These are phyloP conservation scores for Ceratocystiopsis brevicomis DNA, from an alignment of 2,329 filamentous ascomycete genomes.

Conservation along the genomic window DNA sequence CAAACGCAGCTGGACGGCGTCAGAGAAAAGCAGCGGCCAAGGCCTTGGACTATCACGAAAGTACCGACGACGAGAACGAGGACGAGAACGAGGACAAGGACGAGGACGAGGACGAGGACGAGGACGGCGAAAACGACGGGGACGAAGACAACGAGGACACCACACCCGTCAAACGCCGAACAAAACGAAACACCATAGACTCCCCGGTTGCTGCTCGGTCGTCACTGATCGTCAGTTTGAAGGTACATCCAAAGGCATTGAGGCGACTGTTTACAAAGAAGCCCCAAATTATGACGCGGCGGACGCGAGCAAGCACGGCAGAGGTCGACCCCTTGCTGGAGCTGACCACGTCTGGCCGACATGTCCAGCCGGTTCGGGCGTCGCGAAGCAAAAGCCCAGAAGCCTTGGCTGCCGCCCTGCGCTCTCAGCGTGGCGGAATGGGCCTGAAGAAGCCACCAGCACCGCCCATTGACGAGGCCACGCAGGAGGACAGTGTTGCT, in stretches of 20 bases:
- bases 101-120: slow-evolving; percentile 16
- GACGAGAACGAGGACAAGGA: slow-evolving; percentile 14
- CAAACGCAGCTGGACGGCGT: slow-evolving; percentile 24
- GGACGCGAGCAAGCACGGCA: slow-evolving; percentile 35
- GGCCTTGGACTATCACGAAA: slow-evolving; percentile 27
- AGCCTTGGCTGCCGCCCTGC: slow-evolving; percentile 15
- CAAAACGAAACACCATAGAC: too few species aligned
- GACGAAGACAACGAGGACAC: slow-evolving; percentile 17
- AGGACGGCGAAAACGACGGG: slow-evolving; percentile 20
- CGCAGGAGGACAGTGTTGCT: slow-evolving; percentile 26
- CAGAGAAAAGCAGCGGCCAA: slow-evolving; percentile 26
- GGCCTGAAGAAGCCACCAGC: slow-evolving; percentile 28
- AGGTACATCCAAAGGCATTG: too few species aligned
- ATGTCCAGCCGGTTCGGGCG: slow-evolving; percentile 28
- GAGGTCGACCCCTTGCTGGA: slow-evolving; percentile 37
- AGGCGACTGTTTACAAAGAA: slow-evolving; percentile 11
- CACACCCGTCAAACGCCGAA: background rate
- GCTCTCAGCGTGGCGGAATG: slow-evolving; percentile 29
- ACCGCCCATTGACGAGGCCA: slow-evolving; percentile 27
- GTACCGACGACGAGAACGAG: slow-evolving; percentile 20
- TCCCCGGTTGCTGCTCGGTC: slow-evolving; percentile 2
- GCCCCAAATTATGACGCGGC: slow-evolving; percentile 18
- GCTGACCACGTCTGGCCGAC: slow-evolving; percentile 40
- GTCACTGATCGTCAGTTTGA: slow-evolving; percentile 11
- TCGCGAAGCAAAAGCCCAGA: slow-evolving; percentile 41